Evolutionary conservation across 129 eudicot species (phyloP).

Genomic region (Artemisia annua): DNA sequence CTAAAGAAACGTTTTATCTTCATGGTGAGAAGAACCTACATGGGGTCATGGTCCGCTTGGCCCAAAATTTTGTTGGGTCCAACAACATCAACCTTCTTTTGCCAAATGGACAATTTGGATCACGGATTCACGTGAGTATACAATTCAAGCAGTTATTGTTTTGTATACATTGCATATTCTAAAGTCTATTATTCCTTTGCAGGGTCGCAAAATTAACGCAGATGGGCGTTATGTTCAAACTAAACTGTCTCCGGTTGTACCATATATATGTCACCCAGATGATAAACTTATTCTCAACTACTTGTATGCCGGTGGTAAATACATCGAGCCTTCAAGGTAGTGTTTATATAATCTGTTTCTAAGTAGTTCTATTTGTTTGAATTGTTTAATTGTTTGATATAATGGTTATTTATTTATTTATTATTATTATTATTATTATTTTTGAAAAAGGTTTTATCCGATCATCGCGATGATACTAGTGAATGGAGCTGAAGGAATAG

Average conservation of each 20-base stretch:
- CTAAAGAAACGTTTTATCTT: slow-evolving; percentile 61
- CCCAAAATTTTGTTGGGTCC: slow-evolving; percentile 67
- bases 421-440: no score
- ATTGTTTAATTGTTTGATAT: no score
- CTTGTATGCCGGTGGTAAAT: slow-evolving; percentile 48
- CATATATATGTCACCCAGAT: slow-evolving; percentile 55
- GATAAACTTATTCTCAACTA: slow-evolving; percentile 45
- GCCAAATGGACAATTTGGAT: slow-evolving; percentile 71
- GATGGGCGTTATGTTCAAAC: slow-evolving; percentile 61
- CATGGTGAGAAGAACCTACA: slow-evolving; percentile 70
- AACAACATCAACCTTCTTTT: slow-evolving; percentile 59
- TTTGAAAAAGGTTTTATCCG: background rate
- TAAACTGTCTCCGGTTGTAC: slow-evolving; percentile 43
- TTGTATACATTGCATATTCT: background rate
- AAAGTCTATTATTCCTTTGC: background rate
- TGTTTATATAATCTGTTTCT: no score
- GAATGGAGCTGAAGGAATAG: slow-evolving; percentile 76
- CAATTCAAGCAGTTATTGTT: no score
- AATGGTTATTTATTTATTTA: no score
- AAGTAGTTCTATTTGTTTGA: no score
- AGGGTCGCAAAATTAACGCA: slow-evolving; percentile 87
- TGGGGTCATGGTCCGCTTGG: slow-evolving; percentile 72
- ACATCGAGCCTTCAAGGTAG: slow-evolving; percentile 68
- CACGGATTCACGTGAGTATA: slow-evolving; percentile 48
- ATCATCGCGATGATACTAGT: slow-evolving; percentile 43